Evolutionary conservation across 345 rosid species (phyloP).

Genomic region (Theobroma cacao): DNA sequence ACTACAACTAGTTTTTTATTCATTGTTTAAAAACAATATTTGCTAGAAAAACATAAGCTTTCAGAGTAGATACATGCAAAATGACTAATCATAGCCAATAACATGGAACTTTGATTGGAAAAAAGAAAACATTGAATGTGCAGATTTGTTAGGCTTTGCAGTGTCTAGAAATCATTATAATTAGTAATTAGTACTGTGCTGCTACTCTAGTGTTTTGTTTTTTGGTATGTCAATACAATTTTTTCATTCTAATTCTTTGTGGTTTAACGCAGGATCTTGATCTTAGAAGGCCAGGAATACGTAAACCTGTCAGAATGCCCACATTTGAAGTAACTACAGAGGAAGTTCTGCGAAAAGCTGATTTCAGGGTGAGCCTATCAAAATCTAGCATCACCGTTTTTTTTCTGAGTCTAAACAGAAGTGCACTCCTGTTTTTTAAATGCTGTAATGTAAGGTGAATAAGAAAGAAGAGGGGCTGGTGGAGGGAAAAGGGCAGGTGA

Average conservation of each 20-base stretch:
- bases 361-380: slow-evolving; percentile 68
- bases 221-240: not conserved
- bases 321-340: slow-evolving; percentile 55
- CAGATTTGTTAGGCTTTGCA: not conserved
- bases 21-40: not conserved
- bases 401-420: not conserved
- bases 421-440: not conserved
- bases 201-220: not conserved
- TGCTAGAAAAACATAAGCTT: not conserved
- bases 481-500: not conserved
- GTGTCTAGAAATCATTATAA: not conserved
- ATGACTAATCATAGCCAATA: not conserved
- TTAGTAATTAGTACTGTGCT: not conserved
- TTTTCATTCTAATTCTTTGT: not conserved
- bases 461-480: not conserved
- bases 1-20: not conserved
- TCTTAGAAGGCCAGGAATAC: slow-evolving; percentile 45
- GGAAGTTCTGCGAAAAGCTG: slow-evolving; percentile 65
- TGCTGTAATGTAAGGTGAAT: not conserved
- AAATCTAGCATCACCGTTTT: not conserved
- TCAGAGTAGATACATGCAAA: not conserved
- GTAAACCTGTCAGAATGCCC: slow-evolving; percentile 20
- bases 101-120: not conserved
- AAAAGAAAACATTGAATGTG: not conserved
- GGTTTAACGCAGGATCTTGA: slow-evolving; percentile 50